phyloP scores from a whole-genome alignment of 2,329 filamentous ascomycete species.

The Fusarium acutatum region DNA sequence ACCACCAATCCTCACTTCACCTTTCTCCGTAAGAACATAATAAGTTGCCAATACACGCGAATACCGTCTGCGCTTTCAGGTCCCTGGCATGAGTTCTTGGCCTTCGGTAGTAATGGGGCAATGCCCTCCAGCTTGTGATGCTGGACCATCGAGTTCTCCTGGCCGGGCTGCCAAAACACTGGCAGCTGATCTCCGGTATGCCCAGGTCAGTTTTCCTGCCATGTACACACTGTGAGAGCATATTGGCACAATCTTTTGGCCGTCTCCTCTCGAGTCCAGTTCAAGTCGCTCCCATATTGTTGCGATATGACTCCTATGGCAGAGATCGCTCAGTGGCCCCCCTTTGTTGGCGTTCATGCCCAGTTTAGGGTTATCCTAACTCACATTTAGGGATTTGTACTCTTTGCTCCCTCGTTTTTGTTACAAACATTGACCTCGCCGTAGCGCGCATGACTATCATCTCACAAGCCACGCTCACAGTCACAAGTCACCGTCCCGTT shows the following conservation, averaged over 20 bases:
- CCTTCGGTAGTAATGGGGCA: too few species aligned
- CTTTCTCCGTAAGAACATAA: not conserved
- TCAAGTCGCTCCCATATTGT: not conserved
- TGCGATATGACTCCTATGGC: too few species aligned
- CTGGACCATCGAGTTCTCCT: not conserved
- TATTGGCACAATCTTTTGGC: fast-evolving
- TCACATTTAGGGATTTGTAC: not conserved
- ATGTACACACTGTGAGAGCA: not conserved
- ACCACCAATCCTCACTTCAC: not conserved
- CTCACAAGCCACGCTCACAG: too few species aligned
- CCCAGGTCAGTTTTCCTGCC: too few species aligned
- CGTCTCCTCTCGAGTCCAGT: too few species aligned
- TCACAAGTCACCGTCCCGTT: too few species aligned
- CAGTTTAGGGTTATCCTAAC: not conserved
- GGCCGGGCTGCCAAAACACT: not conserved
- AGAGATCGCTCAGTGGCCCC: not conserved
- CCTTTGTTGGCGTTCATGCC: too few species aligned
- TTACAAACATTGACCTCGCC: not conserved
- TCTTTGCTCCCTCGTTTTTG: not conserved
- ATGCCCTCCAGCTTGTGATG: not conserved
- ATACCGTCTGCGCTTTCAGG: not conserved
- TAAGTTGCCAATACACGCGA: not conserved
- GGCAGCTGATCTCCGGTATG: fast-evolving
- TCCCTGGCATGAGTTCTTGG: too few species aligned
- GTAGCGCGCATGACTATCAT: not conserved